Conservation (phyloP, 176 grass and related monocot genomes). For the Lolium multiflorum region DNA sequence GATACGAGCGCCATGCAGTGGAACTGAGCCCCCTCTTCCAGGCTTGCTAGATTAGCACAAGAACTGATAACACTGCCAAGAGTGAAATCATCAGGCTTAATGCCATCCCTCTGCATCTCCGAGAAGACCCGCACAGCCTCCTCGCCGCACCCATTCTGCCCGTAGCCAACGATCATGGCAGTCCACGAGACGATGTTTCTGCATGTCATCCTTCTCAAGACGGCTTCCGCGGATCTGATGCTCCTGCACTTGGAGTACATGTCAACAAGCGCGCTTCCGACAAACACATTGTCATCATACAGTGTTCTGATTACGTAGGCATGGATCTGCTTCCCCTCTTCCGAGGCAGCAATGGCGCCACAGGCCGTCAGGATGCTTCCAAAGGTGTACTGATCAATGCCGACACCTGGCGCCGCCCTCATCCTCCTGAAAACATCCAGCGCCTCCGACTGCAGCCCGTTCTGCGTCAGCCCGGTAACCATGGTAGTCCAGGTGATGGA, state of each 20-base stretch:
- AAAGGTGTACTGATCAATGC: conserved; percentile 71
- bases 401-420: conserved; percentile 33
- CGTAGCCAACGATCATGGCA: conserved; percentile 69
- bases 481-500: conserved; percentile 69
- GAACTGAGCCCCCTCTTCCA: conserved; percentile 77
- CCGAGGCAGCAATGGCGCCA: conserved; percentile 50
- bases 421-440: conserved; percentile 63
- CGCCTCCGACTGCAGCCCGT: conserved; percentile 54
- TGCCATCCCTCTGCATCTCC: conserved; percentile 56
- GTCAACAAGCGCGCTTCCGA: conserved; percentile 64
- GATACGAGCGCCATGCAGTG: conserved; percentile 62
- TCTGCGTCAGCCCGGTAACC: conserved; percentile 68
- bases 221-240: conserved; percentile 53
- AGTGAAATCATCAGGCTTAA: conserved; percentile 70
- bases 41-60: conserved; percentile 63
- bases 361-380: conserved; percentile 70
- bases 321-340: conserved; percentile 62
- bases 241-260: conserved; percentile 73
- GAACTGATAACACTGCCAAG: conserved; percentile 75
- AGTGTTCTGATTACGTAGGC: conserved; percentile 63
- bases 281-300: conserved; percentile 63
- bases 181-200: conserved; percentile 82
- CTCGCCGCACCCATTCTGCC: conserved; percentile 66
- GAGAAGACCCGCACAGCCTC: conserved; percentile 56
- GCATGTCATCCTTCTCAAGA: conserved; percentile 52